Evolutionary conservation across 495 filamentous ascomycete genomes (phyloP).

Genomic region (Penicillium verhagenii): DNA sequence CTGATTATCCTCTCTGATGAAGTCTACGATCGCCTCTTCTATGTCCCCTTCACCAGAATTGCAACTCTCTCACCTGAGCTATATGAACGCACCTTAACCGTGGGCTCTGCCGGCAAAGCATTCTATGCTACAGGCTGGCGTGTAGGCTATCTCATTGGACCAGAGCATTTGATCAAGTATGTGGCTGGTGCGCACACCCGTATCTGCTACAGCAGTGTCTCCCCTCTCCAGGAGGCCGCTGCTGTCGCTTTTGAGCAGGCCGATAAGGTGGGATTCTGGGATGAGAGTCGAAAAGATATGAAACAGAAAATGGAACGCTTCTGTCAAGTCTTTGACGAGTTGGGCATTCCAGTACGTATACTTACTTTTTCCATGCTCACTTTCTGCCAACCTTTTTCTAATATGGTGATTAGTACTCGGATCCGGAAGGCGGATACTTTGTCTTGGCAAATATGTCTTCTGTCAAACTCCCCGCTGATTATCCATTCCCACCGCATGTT

Average conservation of each 20-base stretch:
- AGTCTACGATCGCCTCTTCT: slow-evolving; percentile 93
- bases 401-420: slow-evolving; percentile 59
- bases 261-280: slow-evolving; percentile 83
- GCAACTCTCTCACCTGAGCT: slow-evolving; percentile 86
- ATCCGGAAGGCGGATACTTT: slow-evolving; percentile 95
- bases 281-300: slow-evolving; percentile 81
- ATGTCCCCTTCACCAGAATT: slow-evolving; percentile 89
- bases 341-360: slow-evolving; percentile 68
- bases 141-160: slow-evolving; percentile 92
- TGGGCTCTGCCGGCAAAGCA: slow-evolving; percentile 94
- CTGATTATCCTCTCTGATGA: slow-evolving; percentile 96
- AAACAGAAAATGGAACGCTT: slow-evolving; percentile 82
- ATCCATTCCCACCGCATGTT: slow-evolving; percentile 87
- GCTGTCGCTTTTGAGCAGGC: slow-evolving; percentile 94
- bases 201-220: slow-evolving; percentile 93
- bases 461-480: slow-evolving; percentile 75
- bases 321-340: slow-evolving; percentile 83
- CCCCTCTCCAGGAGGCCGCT: slow-evolving; percentile 92
- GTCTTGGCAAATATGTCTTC: slow-evolving; percentile 88
- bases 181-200: slow-evolving; percentile 90
- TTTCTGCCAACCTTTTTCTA: neutral
- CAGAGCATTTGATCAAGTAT: slow-evolving; percentile 84
- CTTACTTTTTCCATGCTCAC: neutral
- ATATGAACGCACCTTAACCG: slow-evolving; percentile 82
- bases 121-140: slow-evolving; percentile 98